Evolutionary conservation across 768 basidiomycete genomes (phyloP), one percentile per base, ranked within the genome.

Genomic region (Pleurotus citrinopileatus): DNA sequence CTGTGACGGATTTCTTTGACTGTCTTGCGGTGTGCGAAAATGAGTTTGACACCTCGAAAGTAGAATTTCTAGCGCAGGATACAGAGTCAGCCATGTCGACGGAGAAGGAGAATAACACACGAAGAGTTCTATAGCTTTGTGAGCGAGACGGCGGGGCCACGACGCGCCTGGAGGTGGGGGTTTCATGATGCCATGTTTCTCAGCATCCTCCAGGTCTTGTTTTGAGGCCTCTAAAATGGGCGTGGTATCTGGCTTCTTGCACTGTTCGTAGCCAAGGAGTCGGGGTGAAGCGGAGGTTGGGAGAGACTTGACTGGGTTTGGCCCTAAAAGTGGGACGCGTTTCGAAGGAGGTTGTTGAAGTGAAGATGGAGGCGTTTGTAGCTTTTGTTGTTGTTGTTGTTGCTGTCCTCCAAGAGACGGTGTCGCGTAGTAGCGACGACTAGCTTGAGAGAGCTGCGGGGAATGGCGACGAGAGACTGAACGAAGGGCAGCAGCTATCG

Each of bases 41-140:
- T 83, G 55, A 87, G 75, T 67, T 85, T 89, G 55, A 89, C 72
- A 23, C 91, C 92, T 29, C 82, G 76, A 61, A 74, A 86, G 69
- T 94, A 94, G 68, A 94, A 94, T 87, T 91, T 91, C 86, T 87
- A 20, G 27, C 5, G 26, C 4, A 8, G 20, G 25, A 32, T n/a
- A 12, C 10, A 29, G n/a, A 4, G 26, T 60, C 13, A 43, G 44
- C 27, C 20, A 20, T 50, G 19, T 19, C 22, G 8, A 46, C 17
- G 40, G 17, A 66, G 25, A 55, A 50, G 42, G 34, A 19, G 3
- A 19, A 42, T 13, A 42, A 68, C 73, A 42, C 57, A 77, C 76
- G 36, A 71, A 72, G 28, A 83, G 71, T 59, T 80, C 68, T 32
- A 78, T 73, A 22, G 65, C 71, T 51, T 78, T 77, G 62, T 81